These are phyloP conservation scores for Podospora australis DNA, from an alignment of 495 filamentous ascomycete genomes.

Conservation along the genomic window DNA sequence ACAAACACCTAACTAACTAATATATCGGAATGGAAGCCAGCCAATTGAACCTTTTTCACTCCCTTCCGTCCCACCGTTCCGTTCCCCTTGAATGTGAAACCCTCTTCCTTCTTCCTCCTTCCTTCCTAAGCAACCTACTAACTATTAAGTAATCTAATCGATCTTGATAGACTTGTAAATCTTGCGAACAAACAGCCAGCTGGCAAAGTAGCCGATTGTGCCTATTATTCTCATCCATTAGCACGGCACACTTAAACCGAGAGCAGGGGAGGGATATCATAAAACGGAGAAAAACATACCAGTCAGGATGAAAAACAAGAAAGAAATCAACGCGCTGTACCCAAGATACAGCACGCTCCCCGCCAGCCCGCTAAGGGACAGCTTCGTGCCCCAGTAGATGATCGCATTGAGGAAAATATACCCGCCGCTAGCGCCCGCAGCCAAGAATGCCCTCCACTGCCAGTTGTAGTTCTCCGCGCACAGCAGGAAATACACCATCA, in stretches of 20 bases:
- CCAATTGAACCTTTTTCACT: no score
- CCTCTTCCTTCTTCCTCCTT: no score
- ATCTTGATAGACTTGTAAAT: constrained; percentile 97
- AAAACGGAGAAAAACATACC: constrained; percentile 51
- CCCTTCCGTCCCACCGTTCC: no score
- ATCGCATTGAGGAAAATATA: constrained; percentile 89
- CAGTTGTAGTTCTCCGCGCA: constrained; percentile 97
- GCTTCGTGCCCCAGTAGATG: constrained; percentile 78
- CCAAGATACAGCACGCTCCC: constrained; percentile 88
- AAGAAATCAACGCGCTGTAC: constrained; percentile 82
- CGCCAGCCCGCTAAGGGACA: constrained; percentile 77
- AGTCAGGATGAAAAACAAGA: constrained; percentile 87
- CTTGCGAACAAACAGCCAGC: constrained; percentile 85
- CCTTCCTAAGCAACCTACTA: no score
- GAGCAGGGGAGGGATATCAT: not conserved
- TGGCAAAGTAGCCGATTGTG: constrained; percentile 90
- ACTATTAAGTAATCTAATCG: constrained; percentile 58
- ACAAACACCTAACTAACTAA: no score
- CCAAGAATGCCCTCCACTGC: constrained; percentile 93
- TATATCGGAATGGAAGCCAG: no score
- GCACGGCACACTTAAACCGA: no score
- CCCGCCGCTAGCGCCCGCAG: constrained; percentile 75
- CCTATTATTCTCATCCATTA: constrained; percentile 36
- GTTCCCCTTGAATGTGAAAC: no score
- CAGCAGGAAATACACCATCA: constrained; percentile 90